Base-by-base conservation (phyloP, 352 stramenopile genomes). In the Peronospora tabacina region DNA sequence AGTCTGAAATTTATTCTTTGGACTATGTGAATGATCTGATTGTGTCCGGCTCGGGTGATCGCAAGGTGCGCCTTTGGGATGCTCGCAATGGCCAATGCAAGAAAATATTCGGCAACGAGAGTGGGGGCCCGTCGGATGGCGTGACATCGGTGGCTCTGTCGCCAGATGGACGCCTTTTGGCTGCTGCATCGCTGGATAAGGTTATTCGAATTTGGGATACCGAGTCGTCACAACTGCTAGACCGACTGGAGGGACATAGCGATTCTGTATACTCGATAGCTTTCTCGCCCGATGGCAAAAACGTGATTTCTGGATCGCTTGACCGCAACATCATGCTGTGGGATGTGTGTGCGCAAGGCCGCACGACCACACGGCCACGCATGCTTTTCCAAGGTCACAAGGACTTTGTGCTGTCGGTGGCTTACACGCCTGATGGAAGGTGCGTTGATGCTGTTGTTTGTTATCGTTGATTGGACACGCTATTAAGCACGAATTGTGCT, bases 371-470 rank as follows among this genome's bases (percentile, higher is more conserved):
- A 43, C 72, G 77, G 22, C 82, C 82, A 7, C 82, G 82, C n/a
- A 89, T 90, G 75, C 61, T 93, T 20, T 93, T 90, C 68, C 77
- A 90, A 60, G 82, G 79, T 17, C 82, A 93, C 70, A 90, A 90
- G 44, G 82, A 90, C 62, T 90, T 90, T 59, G 82, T 93, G 15
- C 55, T 93, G 12, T 90, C 79, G 11, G 82, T 90, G 12, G 82
- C 79, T 10, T 90, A 93, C 57, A 88, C 82, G n/a, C 82, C 79
- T 35, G 82, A 93, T 66, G 79, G 82, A 84, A 76, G 78, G 78
- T 92, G 60, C 57, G 63, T 57, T 48, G 5, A 16, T 56, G 3
- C 26, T 30, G 19, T 35, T 44, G 10, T 26, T 62, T 16, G 8
- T 22, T 26, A 7, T 8, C 20, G 43, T 2, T 10, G 24, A 13